Conservation (phyloP, 768 basidiomycete genomes). For the Podaxis mareebaensis region DNA sequence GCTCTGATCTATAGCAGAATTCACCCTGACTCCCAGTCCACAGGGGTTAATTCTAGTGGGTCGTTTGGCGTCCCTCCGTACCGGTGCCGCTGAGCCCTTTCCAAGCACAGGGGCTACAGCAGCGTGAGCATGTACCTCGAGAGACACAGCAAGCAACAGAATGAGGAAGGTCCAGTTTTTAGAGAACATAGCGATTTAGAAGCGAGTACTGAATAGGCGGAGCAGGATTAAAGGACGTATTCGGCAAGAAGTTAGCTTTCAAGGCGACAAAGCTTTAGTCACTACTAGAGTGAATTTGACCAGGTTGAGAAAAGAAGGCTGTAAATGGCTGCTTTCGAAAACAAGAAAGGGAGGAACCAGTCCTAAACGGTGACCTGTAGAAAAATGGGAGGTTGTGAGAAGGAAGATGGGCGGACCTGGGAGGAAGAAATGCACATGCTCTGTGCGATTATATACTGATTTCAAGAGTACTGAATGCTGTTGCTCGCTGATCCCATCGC, state of each 20-base stretch:
- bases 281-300: slow-evolving; percentile 6
- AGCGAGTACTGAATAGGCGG: not conserved
- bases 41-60: slow-evolving; percentile 37
- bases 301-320: not conserved
- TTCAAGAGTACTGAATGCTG: not conserved
- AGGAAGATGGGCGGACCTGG: slow-evolving; percentile 17
- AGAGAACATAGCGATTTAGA: slow-evolving; percentile 27
- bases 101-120: slow-evolving; percentile 44
- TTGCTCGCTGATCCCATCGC: not conserved
- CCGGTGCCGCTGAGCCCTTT: slow-evolving; percentile 27
- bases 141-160: slow-evolving; percentile 33
- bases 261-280: slow-evolving; percentile 16
- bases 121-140: slow-evolving; percentile 43
- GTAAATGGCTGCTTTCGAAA: slow-evolving; percentile 1
- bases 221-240: not conserved
- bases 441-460: not conserved
- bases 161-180: slow-evolving; percentile 29
- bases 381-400: slow-evolving; percentile 17
- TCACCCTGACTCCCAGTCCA: slow-evolving; percentile 40
- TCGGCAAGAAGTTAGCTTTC: not conserved
- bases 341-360: slow-evolving; percentile 28
- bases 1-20: slow-evolving; percentile 38
- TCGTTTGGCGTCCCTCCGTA: slow-evolving; percentile 34
- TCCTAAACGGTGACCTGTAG: slow-evolving; percentile 23
- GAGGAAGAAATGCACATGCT: not conserved